phyloP scores from a whole-genome alignment of 2,329 filamentous ascomycete species.

The Mycosphaerelloides madeirae region DNA sequence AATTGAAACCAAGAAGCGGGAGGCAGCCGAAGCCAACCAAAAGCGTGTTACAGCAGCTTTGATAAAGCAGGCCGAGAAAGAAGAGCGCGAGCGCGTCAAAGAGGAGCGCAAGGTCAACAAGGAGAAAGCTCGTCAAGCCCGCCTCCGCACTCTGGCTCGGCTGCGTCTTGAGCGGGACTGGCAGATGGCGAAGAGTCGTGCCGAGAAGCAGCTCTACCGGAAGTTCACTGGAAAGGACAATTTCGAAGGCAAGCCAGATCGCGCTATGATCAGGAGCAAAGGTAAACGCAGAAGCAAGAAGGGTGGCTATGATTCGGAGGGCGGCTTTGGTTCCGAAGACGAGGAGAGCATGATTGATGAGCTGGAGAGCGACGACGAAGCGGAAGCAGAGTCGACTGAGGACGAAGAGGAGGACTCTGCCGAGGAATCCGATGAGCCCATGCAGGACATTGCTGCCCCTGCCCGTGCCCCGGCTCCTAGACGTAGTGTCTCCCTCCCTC shows the following conservation, averaged over 20 bases:
- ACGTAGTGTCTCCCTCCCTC: too few species aligned
- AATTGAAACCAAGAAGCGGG: conserved; percentile 14
- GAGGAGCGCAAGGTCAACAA: conserved; percentile 13
- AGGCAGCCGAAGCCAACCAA: conserved; percentile 10
- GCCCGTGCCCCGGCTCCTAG: too few species aligned
- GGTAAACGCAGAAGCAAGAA: conserved; percentile 4
- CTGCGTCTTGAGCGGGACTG: conserved; percentile 20
- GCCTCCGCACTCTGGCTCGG: conserved; percentile 5
- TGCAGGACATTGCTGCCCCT: too few species aligned
- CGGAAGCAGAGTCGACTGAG: conserved; percentile 10
- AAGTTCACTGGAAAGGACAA: conserved; percentile 15
- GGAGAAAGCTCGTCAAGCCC: conserved; percentile 5
- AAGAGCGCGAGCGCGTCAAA: conserved; percentile 14
- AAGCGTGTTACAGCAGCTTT: not conserved
- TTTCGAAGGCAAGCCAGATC: too few species aligned
- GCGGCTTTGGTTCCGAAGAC: conserved; percentile 8
- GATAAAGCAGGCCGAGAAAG: conserved; percentile 2
- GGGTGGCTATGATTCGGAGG: conserved; percentile 9
- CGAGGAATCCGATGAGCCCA: conserved; percentile 2
- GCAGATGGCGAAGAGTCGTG: conserved; percentile 14
- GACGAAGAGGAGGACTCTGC: conserved; percentile 4
- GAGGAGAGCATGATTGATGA: conserved; percentile 13
- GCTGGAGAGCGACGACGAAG: conserved; percentile 11
- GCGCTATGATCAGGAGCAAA: conserved; percentile 5
- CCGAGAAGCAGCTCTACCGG: conserved; percentile 18